These are phyloP conservation scores for Ascochyta fabae DNA, from an alignment of 2,329 filamentous ascomycete species.

Conservation along the genomic window DNA sequence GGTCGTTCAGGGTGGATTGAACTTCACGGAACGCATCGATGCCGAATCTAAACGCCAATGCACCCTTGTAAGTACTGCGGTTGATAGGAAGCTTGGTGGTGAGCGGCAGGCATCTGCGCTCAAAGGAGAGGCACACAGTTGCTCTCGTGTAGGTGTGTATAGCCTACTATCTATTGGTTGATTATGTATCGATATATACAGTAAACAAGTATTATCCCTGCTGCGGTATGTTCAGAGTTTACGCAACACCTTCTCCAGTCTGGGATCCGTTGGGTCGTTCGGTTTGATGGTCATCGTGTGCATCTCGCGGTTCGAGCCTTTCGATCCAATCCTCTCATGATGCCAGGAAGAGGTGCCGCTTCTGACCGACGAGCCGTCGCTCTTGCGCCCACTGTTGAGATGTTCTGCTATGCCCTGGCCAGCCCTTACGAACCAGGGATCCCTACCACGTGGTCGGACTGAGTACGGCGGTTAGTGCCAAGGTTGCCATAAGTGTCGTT, in stretches of 20 bases:
- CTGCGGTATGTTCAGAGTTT: conserved; percentile 1
- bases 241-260: conserved; percentile 38
- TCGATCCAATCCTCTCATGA: conserved; percentile 34
- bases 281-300: conserved; percentile 34
- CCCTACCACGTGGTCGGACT: conserved; percentile 43
- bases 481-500: neutral
- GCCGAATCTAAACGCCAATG: neutral
- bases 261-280: conserved; percentile 34
- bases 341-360: conserved; percentile 34
- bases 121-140: neutral
- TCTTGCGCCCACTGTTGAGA: conserved; percentile 23
- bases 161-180: neutral
- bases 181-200: conserved; percentile 2
- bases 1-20: conserved; percentile 1
- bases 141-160: neutral
- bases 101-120: neutral
- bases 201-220: conserved; percentile 1
- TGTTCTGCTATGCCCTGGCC: conserved; percentile 31
- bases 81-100: neutral
- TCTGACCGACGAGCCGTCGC: conserved; percentile 32
- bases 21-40: neutral
- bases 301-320: conserved; percentile 38
- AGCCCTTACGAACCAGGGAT: conserved; percentile 45
- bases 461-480: conserved; percentile 20
- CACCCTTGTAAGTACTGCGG: neutral